A percentile compares a stretch with the other conserved stretches of the same genome.
Evolutionary conservation across 106 monocot genomes (phyloP).

Genomic region (Gastrodia elata): DNA sequence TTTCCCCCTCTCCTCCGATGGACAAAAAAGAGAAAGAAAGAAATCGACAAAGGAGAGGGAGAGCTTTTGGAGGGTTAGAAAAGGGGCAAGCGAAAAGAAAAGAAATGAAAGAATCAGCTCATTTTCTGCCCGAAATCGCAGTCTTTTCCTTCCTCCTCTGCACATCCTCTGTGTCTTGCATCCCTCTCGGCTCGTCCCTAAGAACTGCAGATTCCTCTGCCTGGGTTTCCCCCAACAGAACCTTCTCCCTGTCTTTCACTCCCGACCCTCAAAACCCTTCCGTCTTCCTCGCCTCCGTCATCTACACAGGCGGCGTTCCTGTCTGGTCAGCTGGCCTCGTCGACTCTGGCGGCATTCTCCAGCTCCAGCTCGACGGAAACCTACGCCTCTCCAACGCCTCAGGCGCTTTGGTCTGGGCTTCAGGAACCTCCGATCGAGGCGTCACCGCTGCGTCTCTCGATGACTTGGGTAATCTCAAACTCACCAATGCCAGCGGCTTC

Average conservation of each 20-base stretch:
- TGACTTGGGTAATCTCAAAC: constrained; percentile 48
- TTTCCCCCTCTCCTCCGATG: no score
- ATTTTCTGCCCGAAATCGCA: background rate
- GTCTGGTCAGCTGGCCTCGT: background rate
- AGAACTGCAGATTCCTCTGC: background rate
- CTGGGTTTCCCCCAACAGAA: constrained; percentile 5
- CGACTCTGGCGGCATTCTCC: constrained; percentile 18
- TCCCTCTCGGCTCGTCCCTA: background rate
- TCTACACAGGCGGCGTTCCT: background rate
- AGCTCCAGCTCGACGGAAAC: constrained; percentile 41
- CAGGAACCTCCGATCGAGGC: constrained; percentile 25
- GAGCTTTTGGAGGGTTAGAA: no score
- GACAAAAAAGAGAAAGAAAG: no score
- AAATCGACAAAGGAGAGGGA: no score
- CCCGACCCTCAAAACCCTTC: constrained; percentile 4
- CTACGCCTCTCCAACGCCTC: constrained; percentile 44
- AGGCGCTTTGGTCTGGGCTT: constrained; percentile 38
- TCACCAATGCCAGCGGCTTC: constrained; percentile 19
- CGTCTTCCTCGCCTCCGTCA: constrained; percentile 2
- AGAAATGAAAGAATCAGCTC: background rate
- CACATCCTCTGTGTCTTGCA: background rate
- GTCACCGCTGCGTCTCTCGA: constrained; percentile 35
- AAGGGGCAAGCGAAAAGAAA: no score
- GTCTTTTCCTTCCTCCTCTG: background rate
- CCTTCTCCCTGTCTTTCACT: constrained; percentile 1